Evolutionary conservation across 1,284 basidiomycete genomes (phyloP), one percentile per base, ranked within the genome.

Genomic region (Cystobasidium slooffiae): DNA sequence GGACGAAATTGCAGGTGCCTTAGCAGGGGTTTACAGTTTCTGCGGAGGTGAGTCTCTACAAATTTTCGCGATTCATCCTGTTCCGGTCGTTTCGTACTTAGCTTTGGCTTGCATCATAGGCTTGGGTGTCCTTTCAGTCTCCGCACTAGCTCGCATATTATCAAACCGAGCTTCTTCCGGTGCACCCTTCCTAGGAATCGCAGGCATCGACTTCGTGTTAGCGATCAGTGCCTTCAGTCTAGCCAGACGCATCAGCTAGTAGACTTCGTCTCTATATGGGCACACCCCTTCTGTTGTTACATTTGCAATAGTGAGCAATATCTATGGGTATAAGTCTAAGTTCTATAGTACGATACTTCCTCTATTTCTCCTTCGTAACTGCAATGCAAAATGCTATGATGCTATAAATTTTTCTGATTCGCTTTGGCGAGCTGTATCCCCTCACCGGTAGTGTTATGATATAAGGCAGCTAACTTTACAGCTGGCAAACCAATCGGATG

Each of bases 71-170:
- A 18, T 6, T 41, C 24, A 18, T 18, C 31, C 14, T 20, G 1
- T 44, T n/a, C 18, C 14, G 5, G 7, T 43, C 0, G 31, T 16
- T 4, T 10, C 24, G 56, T 20, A 10, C 14, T 31, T 31, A n/a
- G 8, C 16, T 1, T 43, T 14, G 18, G 0, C 14, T 1, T 1
- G 1, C 31, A 2, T 3, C 6, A 4, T 58, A 78, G 78, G 78
- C 0, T 44, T 79, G 37, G 78, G 78, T 7, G 77, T 79, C 49
- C 55, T 79, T 18, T 8, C 74, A 39, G 51, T 78, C 22, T 78
- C 76, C 10, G 68, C 67, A 18, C 10, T 58, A 1, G 77, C 69
- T 0, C 77, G 78, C 0, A 43, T 64, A 10, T 44, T 77, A 16
- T 72, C 77, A 14, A 77, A 76, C 56, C 18, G n/a, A 14, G 61